Conservation (phyloP, 352 stramenopile genomes). For the Phytopythium chamaehyphon region DNA sequence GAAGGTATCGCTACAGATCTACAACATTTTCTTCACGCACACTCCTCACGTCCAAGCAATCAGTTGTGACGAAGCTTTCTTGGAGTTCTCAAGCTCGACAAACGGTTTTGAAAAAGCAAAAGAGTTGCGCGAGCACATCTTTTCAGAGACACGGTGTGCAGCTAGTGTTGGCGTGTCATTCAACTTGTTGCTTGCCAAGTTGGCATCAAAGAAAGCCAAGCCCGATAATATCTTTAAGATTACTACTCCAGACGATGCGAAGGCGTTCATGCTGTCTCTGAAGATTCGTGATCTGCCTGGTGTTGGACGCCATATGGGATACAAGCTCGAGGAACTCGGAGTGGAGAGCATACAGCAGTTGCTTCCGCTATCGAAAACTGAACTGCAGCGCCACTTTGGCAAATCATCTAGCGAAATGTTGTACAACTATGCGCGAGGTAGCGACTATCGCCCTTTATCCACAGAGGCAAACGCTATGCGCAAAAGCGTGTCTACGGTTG, state of each 20-base stretch:
- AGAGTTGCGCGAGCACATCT: constrained; percentile 63
- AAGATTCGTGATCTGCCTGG: constrained; percentile 76
- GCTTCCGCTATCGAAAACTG: constrained; percentile 35
- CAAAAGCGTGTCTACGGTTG: constrained; percentile 90
- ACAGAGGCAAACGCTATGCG: constrained; percentile 67
- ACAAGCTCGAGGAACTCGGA: constrained; percentile 67
- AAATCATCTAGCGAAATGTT: constrained; percentile 70
- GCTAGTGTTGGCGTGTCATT: constrained; percentile 91
- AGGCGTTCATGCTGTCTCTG: constrained; percentile 66
- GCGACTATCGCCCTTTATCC: constrained; percentile 64
- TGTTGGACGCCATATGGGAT: constrained; percentile 57
- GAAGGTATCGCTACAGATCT: constrained; percentile 91
- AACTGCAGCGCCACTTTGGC: constrained; percentile 61
- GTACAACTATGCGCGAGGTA: constrained; percentile 69
- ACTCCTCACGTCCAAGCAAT: constrained; percentile 91
- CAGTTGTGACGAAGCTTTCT: constrained; percentile 94
- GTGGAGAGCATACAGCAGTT: constrained; percentile 66
- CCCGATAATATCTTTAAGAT: constrained; percentile 84
- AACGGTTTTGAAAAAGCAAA: constrained; percentile 69
- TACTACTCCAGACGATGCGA: constrained; percentile 29
- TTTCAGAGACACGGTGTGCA: constrained; percentile 81
- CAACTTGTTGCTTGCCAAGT: constrained; percentile 93
- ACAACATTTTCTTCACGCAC: constrained; percentile 87
- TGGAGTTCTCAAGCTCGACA: constrained; percentile 77
- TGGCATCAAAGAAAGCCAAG: constrained; percentile 93